These are phyloP conservation scores for Gaeumannomyces tritici DNA, from an alignment of 2,329 filamentous ascomycete genomes.

Conservation along the genomic window DNA sequence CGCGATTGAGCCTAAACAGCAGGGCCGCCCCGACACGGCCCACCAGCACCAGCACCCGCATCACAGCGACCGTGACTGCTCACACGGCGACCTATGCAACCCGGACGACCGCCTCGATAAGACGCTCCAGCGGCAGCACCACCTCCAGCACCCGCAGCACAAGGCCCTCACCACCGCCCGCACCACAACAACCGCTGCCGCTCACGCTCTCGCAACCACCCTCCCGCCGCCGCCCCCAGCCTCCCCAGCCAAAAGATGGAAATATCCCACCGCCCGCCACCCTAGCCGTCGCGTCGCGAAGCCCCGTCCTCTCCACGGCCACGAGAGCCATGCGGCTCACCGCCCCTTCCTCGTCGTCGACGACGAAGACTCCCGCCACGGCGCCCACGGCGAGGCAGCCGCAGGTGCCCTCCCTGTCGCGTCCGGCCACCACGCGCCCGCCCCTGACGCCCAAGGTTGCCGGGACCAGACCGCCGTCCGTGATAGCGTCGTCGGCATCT, in stretches of 20 bases:
- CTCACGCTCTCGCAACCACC: not conserved
- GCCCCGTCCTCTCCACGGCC: not conserved
- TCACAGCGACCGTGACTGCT: not conserved
- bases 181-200: constrained; percentile 4
- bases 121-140: constrained; percentile 12
- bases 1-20: not conserved
- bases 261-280: constrained; percentile 24
- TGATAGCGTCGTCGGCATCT: not conserved
- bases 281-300: constrained; percentile 12
- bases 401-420: constrained; percentile 58
- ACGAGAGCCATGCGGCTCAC: not conserved
- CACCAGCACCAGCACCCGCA: not conserved
- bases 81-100: no score
- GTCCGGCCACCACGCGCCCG: constrained; percentile 33
- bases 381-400: constrained; percentile 42
- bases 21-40: not conserved
- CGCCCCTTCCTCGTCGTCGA: not conserved
- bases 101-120: constrained; percentile 8
- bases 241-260: constrained; percentile 23
- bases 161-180: not conserved
- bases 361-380: constrained; percentile 4
- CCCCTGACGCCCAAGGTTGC: constrained; percentile 49
- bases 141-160: constrained; percentile 1
- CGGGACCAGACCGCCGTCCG: constrained; percentile 4
- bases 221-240: constrained; percentile 7